Conservation (phyloP, 2,329 filamentous ascomycete genomes). For the Trichoderma sp. region DNA sequence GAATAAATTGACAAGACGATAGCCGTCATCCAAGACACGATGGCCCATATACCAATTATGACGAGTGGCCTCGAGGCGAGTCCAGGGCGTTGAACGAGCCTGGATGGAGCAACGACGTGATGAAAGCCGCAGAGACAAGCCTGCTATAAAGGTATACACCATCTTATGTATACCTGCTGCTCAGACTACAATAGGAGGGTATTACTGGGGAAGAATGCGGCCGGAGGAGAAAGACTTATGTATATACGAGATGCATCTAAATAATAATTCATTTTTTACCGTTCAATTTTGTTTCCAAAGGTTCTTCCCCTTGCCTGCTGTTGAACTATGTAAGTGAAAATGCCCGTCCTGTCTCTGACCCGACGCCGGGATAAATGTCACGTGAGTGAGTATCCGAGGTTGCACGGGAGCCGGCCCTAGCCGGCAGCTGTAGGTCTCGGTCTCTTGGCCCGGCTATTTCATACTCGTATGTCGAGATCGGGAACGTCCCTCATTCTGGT, state of each 20-base stretch:
- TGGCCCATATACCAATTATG: slow-evolving; percentile 4
- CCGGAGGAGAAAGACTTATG: slow-evolving; percentile 24
- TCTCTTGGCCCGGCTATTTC: slow-evolving; percentile 10
- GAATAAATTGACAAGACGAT: slow-evolving; percentile 24
- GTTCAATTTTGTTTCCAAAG: not conserved
- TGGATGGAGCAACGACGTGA: not conserved
- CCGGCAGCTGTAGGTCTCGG: slow-evolving; percentile 32
- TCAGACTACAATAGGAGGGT: not conserved
- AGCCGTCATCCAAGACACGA: not conserved
- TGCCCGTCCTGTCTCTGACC: not conserved
- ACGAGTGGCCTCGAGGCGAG: not conserved
- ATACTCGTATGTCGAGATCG: not conserved
- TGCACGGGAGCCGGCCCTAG: slow-evolving; percentile 41
- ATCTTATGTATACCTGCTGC: not conserved
- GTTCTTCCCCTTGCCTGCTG: not conserved
- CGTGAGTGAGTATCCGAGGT: slow-evolving; percentile 41
- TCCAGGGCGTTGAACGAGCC: not conserved
- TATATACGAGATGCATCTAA: slow-evolving; percentile 10
- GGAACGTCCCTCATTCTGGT: slow-evolving; percentile 23
- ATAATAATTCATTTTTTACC: not conserved
- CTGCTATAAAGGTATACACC: not conserved
- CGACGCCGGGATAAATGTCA: slow-evolving; percentile 26
- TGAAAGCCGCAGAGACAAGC: not conserved
- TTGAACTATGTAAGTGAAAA: not conserved
- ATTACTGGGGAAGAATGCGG: not conserved